Evolutionary conservation across 1,284 basidiomycete genomes (phyloP), one percentile per base, ranked within the genome.

Genomic region (Leccinum solheimii): DNA sequence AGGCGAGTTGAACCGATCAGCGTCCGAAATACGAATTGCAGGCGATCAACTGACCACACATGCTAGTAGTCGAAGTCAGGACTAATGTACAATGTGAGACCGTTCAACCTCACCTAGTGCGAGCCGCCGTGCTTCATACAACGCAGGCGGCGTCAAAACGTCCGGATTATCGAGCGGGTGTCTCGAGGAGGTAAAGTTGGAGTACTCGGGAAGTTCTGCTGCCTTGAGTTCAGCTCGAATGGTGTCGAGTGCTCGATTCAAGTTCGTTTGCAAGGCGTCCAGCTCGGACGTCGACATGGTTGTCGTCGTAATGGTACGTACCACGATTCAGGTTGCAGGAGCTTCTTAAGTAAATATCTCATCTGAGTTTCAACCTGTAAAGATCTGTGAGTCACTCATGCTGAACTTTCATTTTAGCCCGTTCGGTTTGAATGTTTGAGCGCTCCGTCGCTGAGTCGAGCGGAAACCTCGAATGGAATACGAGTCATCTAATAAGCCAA

Each of bases 141-240:
- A 55, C 16, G 54, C 49, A 5, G 62, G 62, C 9, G 65, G 60
- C 30, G 66, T 61, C 2, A 67, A 53, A 32, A 63, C 55, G 13
- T 57, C 55, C 10, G 60, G 55, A 40, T 70, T 62, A 53, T 72
- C 71, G 36, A 72, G 61, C 1, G 70, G 71, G 59, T 72, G 71
- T 9, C 61, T 63, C 11, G 62, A 52, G 9, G 58, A 21, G 16
- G 16, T 40, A 23, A 53, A 58, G 59, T 50, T 64, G 2, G 69
- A 68, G 11, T 68, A 62, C n/a, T 66, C 57, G 3, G 69, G 69
- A 5, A 70, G 53, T 26, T 53, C 38, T 38, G n/a, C n/a, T n/a
- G n/a, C n/a, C n/a, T n/a, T n/a, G n/a, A n/a, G n/a, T n/a, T n/a
- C n/a, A n/a, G n/a, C n/a, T n/a, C n/a, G n/a, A n/a, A n/a, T n/a